Conservation (phyloP, 2,329 filamentous ascomycete genomes). For the Colletotrichum tropicale region DNA sequence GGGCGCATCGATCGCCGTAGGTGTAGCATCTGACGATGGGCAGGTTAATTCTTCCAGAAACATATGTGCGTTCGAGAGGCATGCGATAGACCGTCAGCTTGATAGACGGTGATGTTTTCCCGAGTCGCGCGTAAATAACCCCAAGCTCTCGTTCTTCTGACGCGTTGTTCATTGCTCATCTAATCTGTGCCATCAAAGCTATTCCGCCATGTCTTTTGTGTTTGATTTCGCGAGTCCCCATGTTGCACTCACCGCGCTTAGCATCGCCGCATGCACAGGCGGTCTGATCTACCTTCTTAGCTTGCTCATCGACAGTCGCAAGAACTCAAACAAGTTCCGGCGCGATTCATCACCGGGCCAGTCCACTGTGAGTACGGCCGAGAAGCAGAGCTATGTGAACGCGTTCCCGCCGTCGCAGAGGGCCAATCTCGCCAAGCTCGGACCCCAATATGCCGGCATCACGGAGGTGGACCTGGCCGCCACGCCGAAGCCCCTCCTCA, state of each 20-base stretch:
- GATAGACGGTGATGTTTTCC: not conserved
- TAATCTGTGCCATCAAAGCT: not conserved
- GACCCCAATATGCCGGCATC: not conserved
- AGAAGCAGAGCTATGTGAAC: conserved; percentile 24
- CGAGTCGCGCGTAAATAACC: not conserved
- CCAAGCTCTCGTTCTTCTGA: not conserved
- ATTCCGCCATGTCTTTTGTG: not conserved
- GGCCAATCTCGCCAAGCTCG: conserved; percentile 14
- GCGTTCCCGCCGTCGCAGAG: conserved; percentile 31
- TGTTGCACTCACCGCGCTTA: not conserved
- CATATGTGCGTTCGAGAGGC: not conserved
- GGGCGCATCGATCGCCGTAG: not conserved
- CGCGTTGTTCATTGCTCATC: not conserved
- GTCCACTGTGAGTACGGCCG: not conserved
- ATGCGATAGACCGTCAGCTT: not conserved
- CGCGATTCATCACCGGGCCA: not conserved
- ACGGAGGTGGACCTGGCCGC: conserved; percentile 15
- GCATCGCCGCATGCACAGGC: not conserved
- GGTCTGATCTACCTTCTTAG: not conserved
- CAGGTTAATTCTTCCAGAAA: not conserved
- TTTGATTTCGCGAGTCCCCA: not conserved
- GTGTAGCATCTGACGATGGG: not conserved
- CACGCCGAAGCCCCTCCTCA: conserved; percentile 28
- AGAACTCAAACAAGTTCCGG: not conserved
- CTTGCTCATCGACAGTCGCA: not conserved